Evolutionary conservation across 2,329 filamentous ascomycete genomes (phyloP).

Genomic region (Fusarium duplospermum): DNA sequence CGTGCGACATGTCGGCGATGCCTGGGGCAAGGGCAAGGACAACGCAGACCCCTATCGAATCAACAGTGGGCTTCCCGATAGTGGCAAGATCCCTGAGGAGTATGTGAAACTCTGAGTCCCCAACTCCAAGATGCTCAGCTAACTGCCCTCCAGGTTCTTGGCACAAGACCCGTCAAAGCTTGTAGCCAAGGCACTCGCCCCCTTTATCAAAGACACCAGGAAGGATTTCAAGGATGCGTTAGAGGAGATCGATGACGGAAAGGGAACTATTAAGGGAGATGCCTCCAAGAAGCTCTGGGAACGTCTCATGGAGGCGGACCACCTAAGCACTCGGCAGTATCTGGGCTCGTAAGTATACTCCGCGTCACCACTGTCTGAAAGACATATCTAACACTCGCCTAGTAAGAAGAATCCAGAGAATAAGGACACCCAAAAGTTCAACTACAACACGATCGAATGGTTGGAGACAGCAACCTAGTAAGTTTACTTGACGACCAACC

Average conservation of each 20-base stretch:
- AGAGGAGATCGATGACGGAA: neutral
- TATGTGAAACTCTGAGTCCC: neutral
- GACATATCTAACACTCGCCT: neutral
- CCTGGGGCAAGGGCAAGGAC: neutral
- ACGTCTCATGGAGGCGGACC: slow-evolving; percentile 25
- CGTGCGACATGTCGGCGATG: neutral
- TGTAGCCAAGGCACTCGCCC: neutral
- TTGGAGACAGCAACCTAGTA: slow-evolving; percentile 35
- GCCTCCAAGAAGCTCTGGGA: slow-evolving; percentile 8
- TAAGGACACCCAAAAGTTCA: neutral
- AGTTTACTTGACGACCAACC: neutral
- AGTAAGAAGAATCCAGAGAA: neutral
- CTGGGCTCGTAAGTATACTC: slow-evolving; percentile 29
- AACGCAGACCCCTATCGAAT: slow-evolving; percentile 19
- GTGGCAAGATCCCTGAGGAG: slow-evolving; percentile 2
- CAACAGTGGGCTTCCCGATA: slow-evolving; percentile 12
- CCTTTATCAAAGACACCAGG: neutral
- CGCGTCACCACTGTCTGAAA: neutral
- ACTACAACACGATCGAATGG: slow-evolving; percentile 41
- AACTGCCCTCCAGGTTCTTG: neutral
- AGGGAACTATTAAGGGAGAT: neutral
- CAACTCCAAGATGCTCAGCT: neutral
- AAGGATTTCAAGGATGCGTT: neutral
- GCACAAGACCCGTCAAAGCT: slow-evolving; percentile 1
- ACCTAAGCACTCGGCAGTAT: slow-evolving; percentile 34